Base-by-base conservation (phyloP, 1,284 basidiomycete genomes). In the Grifola frondosa region DNA sequence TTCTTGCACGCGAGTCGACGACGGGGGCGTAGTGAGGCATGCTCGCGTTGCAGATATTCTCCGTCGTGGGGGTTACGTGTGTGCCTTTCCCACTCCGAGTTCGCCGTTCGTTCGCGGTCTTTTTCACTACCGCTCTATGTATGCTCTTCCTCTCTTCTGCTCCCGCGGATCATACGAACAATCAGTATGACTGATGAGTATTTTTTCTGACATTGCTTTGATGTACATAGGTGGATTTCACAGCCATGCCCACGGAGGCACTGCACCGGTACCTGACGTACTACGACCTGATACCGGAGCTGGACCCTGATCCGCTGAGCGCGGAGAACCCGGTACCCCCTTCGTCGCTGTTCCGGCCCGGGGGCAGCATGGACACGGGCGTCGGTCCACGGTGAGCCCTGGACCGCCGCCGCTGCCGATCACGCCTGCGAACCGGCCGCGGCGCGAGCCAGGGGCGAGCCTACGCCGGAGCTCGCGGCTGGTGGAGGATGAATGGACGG, bases 251-350 rank as follows among this genome's bases (percentile, higher is more conserved):
- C 16, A 67, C 68, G 17, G 62, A 73, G 23, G 74, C 76, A 12
- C 65, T 89, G 20, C 75, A 86, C 59, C 75, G 78, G 43, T 90
- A 90, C 61, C 74, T 90, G 43, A 70, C 73, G 12, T 78, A 83
- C 42, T 83, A 77, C 56, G 80, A 87, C 58, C 73, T 89, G 38
- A 70, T 85, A 17, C 87, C 88, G 13, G 58, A 64, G 28, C 73
- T 90, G 33, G 74, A 78, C 49, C 88, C 87, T 20, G 80, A 81
- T 10, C 86, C 87, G n/a, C 64, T 81, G 37, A 69, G 74, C 6
- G 68, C 71, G 10, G 71, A 77, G 42, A 83, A 85, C 57, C 87
- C 88, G 12, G 83, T 83, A 12, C 71, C 81, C 2, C 87, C 87
- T 0, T 68, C 70, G 8, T 67, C 72, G 31, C 71, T 90, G 30